These are phyloP conservation scores for Cryptomeria japonica DNA, from an alignment of 75 land plant genomes.

Conservation along the genomic window DNA sequence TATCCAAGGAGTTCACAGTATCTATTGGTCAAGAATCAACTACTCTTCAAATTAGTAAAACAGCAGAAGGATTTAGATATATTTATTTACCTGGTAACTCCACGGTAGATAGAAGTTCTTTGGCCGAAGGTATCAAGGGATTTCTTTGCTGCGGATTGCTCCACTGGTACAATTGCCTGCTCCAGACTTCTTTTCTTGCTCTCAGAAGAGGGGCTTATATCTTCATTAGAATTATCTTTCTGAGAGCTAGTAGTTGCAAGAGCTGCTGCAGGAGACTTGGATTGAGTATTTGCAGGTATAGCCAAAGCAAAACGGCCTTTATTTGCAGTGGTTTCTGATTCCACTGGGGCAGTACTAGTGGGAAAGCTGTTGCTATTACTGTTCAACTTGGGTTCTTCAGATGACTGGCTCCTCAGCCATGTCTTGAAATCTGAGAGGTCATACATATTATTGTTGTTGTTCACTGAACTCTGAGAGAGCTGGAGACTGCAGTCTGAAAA, in stretches of 20 bases:
- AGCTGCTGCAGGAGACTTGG: neutral
- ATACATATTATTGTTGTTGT: neutral
- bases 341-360: neutral
- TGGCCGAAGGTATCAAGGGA: conserved; percentile 74
- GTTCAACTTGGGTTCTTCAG: conserved; percentile 1
- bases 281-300: neutral
- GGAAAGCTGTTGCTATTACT: neutral
- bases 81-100: conserved; percentile 77
- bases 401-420: neutral
- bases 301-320: neutral
- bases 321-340: neutral
- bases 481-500: conserved; percentile 22
- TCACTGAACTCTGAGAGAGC: neutral
- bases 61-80: neutral
- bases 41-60: too few relatives aligned
- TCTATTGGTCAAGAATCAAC: neutral
- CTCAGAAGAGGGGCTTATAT: neutral
- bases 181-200: neutral
- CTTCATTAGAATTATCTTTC: neutral
- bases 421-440: neutral
- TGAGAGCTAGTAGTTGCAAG: neutral
- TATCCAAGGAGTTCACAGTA: neutral
- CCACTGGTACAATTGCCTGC: conserved; percentile 1
- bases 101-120: conserved; percentile 82
- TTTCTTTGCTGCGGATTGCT: conserved; percentile 29